These are phyloP conservation scores for Acacia confusa DNA, from an alignment of 306 rosid genomes.

Conservation along the genomic window DNA sequence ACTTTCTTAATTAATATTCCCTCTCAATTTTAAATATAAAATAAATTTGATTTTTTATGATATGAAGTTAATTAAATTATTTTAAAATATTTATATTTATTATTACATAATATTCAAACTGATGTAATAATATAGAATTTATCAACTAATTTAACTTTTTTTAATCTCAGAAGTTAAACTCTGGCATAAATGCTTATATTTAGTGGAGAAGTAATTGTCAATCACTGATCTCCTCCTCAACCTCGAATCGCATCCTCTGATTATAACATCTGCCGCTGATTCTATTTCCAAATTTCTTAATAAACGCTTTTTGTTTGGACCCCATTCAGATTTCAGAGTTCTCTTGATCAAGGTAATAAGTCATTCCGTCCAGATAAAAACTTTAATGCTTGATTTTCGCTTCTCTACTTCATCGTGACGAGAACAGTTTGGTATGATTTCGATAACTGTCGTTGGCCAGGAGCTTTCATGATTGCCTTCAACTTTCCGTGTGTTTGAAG, in stretches of 20 bases:
- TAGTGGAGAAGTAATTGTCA: background rate
- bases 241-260: background rate
- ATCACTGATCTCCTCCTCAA: background rate
- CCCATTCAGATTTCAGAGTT: background rate
- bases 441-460: slow-evolving; percentile 42
- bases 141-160: too few species aligned
- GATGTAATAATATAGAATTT: too few species aligned
- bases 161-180: too few species aligned
- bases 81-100: too few species aligned
- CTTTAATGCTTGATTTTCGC: slow-evolving; percentile 4
- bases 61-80: too few species aligned
- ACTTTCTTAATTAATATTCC: background rate
- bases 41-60: too few species aligned
- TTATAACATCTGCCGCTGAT: background rate
- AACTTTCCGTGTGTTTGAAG: slow-evolving; percentile 63
- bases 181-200: too few species aligned
- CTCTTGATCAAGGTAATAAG: slow-evolving; percentile 16
- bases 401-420: background rate
- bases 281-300: background rate
- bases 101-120: too few species aligned
- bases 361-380: background rate
- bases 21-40: too few species aligned
- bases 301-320: background rate
- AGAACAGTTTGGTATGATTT: slow-evolving; percentile 41
- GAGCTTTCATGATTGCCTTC: slow-evolving; percentile 45